Base-by-base conservation (phyloP, 75 land plant species). In the Ceratopteris richardii region DNA sequence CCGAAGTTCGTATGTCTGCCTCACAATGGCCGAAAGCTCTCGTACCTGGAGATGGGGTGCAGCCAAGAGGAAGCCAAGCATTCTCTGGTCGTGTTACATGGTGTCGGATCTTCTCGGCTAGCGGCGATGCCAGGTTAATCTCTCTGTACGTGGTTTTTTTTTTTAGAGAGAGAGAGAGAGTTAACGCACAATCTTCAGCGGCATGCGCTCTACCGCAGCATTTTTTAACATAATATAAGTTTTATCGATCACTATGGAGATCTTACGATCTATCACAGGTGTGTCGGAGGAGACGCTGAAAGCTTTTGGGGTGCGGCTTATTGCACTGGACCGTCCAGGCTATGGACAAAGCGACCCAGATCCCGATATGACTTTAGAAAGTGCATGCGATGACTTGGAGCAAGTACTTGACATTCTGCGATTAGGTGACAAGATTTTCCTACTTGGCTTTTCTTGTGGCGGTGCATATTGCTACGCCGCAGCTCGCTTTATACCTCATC, bases 381-480 rank as follows among this genome's bases (percentile, higher is more conserved):
- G 67, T n/a, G 29, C 54, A 1, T 58, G 40, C 16, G 41, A 31
- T 20, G 73, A 70, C 25, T 28, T 70, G 33, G 73, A 65, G 27
- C 29, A 62, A 9, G 53, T 70, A 10, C 53, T 64, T 0, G 73
- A 70, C 54, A 47, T 24, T 2, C 57, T 70, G 60, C 60, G 47
- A 13, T 4, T 70, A 31, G 71, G 71, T 19, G 19, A 54, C 37
- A 70, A 63, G 53, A 44, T 70, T 19, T 70, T 57, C 40, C 37
- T 70, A 13, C 44, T 70, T 30, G 73, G 73, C 16, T 62, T 54
- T 39, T 70, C 73, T 20, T 1, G 51, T 0, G 73, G 73, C 19
- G 73, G 65, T 44, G 73, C 65, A 7, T 70, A 42, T 18, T 56
- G 66, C 61, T 70, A 66, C 60, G 73, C 58, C 22, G 59, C 66